These are phyloP conservation scores for Camillea tinctor DNA, from an alignment of 2,329 filamentous ascomycete genomes.

Conservation along the genomic window DNA sequence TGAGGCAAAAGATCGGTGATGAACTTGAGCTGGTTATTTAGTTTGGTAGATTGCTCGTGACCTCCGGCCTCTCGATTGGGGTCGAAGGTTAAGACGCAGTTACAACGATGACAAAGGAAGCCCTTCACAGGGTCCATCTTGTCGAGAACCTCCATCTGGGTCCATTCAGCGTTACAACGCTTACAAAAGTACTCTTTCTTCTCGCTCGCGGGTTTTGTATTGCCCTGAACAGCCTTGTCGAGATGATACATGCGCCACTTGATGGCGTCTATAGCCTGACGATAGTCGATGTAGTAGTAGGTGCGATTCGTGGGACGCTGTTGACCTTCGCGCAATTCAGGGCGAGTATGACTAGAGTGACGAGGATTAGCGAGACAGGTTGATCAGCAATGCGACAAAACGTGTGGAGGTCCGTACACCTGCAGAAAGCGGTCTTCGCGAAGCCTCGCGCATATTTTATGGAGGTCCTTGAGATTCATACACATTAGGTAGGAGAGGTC, in stretches of 20 bases:
- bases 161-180: conserved; percentile 82
- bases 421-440: conserved; percentile 82
- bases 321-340: conserved; percentile 77
- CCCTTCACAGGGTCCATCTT: conserved; percentile 61
- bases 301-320: conserved; percentile 80
- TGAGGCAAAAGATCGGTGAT: conserved; percentile 73
- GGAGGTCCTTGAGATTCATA: conserved; percentile 88
- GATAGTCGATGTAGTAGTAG: conserved; percentile 97
- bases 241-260: conserved; percentile 91
- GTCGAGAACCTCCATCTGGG: conserved; percentile 84
- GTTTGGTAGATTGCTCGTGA: conserved; percentile 68
- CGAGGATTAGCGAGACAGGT: conserved; percentile 7
- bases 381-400: not conserved
- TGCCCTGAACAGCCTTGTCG: conserved; percentile 83
- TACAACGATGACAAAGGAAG: conserved; percentile 83
- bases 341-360: conserved; percentile 61
- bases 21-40: conserved; percentile 79
- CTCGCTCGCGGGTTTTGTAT: conserved; percentile 76
- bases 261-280: conserved; percentile 90
- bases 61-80: conserved; percentile 67
- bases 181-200: conserved; percentile 89
- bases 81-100: conserved; percentile 61
- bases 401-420: conserved; percentile 55
- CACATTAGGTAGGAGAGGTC: conserved; percentile 85
- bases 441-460: conserved; percentile 82